Conservation (phyloP, 495 filamentous ascomycete genomes). For the Schizothecium vesticola region DNA sequence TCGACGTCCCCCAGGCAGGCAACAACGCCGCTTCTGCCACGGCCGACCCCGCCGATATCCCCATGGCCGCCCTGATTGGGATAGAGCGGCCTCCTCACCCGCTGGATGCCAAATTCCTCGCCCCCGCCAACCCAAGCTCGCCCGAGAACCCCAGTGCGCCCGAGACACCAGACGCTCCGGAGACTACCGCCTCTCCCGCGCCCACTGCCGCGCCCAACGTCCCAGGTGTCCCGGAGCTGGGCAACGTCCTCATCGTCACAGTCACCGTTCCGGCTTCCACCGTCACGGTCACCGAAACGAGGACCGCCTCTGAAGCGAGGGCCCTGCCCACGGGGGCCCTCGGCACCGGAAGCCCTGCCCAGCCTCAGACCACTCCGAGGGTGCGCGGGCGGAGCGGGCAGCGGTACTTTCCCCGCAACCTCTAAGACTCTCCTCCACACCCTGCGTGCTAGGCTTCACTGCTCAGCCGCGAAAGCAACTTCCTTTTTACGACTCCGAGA, state of each 20-base stretch:
- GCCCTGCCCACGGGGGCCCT: background rate
- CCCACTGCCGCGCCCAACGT: background rate
- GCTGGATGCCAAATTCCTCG: background rate
- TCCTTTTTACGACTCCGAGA: background rate
- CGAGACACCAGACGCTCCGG: background rate
- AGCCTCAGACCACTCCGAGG: background rate
- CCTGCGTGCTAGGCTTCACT: background rate
- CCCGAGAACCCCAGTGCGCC: background rate
- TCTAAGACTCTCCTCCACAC: background rate
- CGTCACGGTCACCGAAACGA: constrained; percentile 19
- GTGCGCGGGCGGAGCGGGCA: background rate
- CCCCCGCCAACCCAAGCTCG: background rate
- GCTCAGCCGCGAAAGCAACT: background rate
- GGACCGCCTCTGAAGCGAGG: constrained; percentile 15
- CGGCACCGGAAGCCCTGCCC: background rate
- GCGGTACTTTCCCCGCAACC: background rate
- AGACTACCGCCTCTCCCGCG: background rate
- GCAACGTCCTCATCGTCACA: background rate
- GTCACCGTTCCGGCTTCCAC: constrained; percentile 11
- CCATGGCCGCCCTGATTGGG: constrained; percentile 20
- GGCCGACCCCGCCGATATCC: constrained; percentile 21
- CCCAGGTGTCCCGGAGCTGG: background rate
- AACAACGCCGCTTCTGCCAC: constrained; percentile 14
- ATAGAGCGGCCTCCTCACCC: constrained; percentile 2
- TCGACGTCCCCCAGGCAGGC: constrained; percentile 26